phyloP scores from a whole-genome alignment of 441 rosid species.

The Brassica balearica region DNA sequence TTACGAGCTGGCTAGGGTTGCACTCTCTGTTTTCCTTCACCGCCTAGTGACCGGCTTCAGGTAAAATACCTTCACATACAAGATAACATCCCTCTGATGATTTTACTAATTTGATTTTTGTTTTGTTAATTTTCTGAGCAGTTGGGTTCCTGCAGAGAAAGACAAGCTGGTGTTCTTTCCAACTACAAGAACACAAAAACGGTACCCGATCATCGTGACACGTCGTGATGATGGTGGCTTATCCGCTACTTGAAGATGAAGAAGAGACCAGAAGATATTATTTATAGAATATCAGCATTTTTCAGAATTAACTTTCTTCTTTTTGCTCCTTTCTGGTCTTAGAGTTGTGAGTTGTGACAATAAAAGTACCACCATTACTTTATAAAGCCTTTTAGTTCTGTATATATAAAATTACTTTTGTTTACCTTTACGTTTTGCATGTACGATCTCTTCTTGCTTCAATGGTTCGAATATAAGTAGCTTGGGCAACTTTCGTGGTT shows the following conservation, averaged over 20 bases:
- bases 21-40: conserved; percentile 87
- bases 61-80: conserved; percentile 44
- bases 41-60: conserved; percentile 87
- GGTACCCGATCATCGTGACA: conserved; percentile 74
- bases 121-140: conserved; percentile 37
- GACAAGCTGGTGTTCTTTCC: conserved; percentile 95
- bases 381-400: conserved; percentile 29
- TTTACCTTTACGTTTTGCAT: conserved; percentile 28
- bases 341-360: conserved; percentile 28
- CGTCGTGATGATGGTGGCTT: conserved; percentile 46
- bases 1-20: conserved; percentile 91
- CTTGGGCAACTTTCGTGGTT: not conserved
- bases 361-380: conserved; percentile 32
- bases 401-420: conserved; percentile 34
- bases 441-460: conserved; percentile 19
- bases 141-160: conserved; percentile 91
- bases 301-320: conserved; percentile 36
- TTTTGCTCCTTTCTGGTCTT: conserved; percentile 26
- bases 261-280: conserved; percentile 17
- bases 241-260: conserved; percentile 27
- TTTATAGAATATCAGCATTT: conserved; percentile 35
- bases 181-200: conserved; percentile 89
- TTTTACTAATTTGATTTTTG: not conserved
- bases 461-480: not conserved
- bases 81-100: not conserved